Percentiles rank a stretch among this genome's conserved stretches.
These are phyloP conservation scores for Articulospora tetracladia DNA, from an alignment of 495 filamentous ascomycete species.

Conservation along the genomic window DNA sequence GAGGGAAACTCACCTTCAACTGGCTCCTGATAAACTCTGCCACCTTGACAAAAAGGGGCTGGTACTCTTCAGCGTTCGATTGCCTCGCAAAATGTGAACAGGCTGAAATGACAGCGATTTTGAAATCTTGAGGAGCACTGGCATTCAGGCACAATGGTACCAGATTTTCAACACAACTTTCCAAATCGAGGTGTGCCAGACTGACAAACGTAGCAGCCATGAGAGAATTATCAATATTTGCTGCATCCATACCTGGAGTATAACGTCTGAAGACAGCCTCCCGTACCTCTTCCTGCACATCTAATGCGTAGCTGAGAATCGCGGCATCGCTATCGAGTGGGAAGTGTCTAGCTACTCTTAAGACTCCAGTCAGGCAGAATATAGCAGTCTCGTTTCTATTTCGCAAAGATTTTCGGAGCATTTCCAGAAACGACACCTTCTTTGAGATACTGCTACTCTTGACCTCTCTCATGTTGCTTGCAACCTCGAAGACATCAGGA, in stretches of 20 bases:
- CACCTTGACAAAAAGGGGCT: conserved; percentile 46
- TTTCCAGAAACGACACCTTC: conserved; percentile 59
- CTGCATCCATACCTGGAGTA: conserved; percentile 36
- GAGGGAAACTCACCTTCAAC: conserved; percentile 38
- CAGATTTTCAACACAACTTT: conserved; percentile 48
- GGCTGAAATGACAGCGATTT: conserved; percentile 54
- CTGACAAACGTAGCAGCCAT: conserved; percentile 64
- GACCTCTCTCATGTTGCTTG: conserved; percentile 55
- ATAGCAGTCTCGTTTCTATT: conserved; percentile 53
- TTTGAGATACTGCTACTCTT: conserved; percentile 55
- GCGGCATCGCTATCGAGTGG: conserved; percentile 54
- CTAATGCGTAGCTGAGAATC: conserved; percentile 59
- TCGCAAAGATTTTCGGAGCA: conserved; percentile 52
- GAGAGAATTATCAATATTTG: conserved; percentile 50
- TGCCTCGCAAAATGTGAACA: conserved; percentile 52
- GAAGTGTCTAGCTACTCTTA: conserved; percentile 57
- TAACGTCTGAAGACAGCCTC: conserved; percentile 58
- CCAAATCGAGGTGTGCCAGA: conserved; percentile 53
- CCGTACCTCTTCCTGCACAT: conserved; percentile 60
- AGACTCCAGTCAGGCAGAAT: conserved; percentile 56
- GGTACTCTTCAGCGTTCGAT: conserved; percentile 43
- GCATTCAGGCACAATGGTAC: conserved; percentile 48
- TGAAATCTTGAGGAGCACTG: conserved; percentile 53
- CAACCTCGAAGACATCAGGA: conserved; percentile 62
- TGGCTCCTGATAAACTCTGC: conserved; percentile 52